Evolutionary conservation across 2,329 filamentous ascomycete genomes (phyloP), one percentile per base, ranked within the genome.

Genomic region (Tolypocladium tropicale): DNA sequence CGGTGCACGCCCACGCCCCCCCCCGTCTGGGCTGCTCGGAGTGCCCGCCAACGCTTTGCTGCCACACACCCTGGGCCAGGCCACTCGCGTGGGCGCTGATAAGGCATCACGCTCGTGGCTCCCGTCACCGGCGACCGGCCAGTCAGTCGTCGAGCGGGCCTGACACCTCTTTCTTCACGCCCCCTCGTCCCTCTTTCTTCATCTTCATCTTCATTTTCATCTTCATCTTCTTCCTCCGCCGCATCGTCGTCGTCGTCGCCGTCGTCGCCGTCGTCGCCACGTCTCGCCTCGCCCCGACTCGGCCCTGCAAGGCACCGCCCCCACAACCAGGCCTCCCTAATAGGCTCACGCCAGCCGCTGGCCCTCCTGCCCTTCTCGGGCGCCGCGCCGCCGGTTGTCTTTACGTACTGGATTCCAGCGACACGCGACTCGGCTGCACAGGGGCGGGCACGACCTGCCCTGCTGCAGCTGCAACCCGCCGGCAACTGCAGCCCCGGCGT

Each of bases 371-470:
- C 39, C 12, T 23, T 16, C 11, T 4, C 2, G 21, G 21, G 18
- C 21, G 23, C 41, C 7, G 33, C 33, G 33, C 33, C 41, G 23
- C 41, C 6, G 25, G 43, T 48, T 30, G 43, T 33, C 33, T 34
- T 56, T 54, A 56, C 55, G 51, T 53, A 53, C 39, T 43, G 37
- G 51, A 37, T 30, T 49, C 51, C 39, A 23, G 39, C 51, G 37
- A 53, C 55, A 33, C 55, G 39, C 55, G 33, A 56, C 41, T 12
- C n/a, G 37, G 39, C 43, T 48, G 43, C 43, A 48, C 16, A 48
- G 18, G 43, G 37, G 37, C 37, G 37, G 36, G 18, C 14, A 18
- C 36, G 36, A 21, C 36, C 33, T n/a, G 23, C 41, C 12, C 41
- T 46, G 41, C 25, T 48, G 43, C 43, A n/a, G 12, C 25, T 30